Percentiles rank a stretch among this genome's conserved stretches.
Conservation (phyloP, 2,329 filamentous ascomycete genomes). For the Sporothrix humicola region DNA sequence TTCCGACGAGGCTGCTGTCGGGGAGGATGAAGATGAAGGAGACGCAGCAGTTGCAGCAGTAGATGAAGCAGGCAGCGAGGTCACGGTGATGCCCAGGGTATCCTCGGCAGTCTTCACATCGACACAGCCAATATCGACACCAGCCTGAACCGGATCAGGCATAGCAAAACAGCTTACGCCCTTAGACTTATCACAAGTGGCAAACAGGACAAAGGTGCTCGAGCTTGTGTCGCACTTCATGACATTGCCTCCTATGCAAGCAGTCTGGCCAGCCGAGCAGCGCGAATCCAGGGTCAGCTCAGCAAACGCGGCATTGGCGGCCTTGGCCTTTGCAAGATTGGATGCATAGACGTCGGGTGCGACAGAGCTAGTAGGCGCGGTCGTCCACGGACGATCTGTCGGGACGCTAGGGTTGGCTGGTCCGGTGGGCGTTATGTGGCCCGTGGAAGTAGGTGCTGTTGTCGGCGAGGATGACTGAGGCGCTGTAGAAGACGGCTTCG, state of each 20-base stretch:
- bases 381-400: conserved; percentile 47
- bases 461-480: background rate
- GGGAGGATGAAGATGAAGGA: background rate
- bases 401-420: conserved; percentile 50
- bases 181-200: conserved; percentile 45
- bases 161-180: conserved; percentile 57
- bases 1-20: background rate
- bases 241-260: conserved; percentile 58
- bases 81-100: conserved; percentile 48
- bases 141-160: conserved; percentile 56
- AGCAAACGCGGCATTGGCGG: conserved; percentile 56
- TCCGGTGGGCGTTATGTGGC: conserved; percentile 45
- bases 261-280: conserved; percentile 55
- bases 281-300: conserved; percentile 52
- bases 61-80: background rate
- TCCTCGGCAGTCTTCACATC: conserved; percentile 49
- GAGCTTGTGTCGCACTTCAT: conserved; percentile 51
- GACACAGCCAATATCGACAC: conserved; percentile 57
- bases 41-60: too few species aligned
- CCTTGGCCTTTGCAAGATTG: conserved; percentile 53
- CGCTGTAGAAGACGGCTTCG: background rate
- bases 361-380: conserved; percentile 21
- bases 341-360: conserved; percentile 50
- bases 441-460: background rate
- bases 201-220: conserved; percentile 51